Evolutionary conservation across 768 basidiomycete genomes (phyloP).

Genomic region (Termitomyces sp.): DNA sequence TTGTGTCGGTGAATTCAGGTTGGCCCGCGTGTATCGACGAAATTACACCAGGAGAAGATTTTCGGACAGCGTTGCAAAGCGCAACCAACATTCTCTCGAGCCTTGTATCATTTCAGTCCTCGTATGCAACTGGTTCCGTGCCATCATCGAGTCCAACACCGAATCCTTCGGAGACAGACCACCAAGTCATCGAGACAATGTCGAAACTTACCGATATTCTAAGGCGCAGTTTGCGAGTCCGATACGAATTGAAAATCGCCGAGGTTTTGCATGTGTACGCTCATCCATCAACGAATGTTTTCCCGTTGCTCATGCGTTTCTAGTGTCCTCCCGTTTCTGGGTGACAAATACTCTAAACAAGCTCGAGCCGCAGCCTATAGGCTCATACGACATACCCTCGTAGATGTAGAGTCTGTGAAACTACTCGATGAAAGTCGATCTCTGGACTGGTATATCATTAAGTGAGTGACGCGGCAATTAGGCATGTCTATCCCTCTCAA

Average conservation of each 20-base stretch:
- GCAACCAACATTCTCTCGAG: slow-evolving; percentile 55
- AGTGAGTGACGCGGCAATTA: slow-evolving; percentile 38
- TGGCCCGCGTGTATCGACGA: neutral
- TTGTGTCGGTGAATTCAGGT: neutral
- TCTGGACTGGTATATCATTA: slow-evolving; percentile 88
- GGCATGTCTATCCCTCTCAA: slow-evolving; percentile 1
- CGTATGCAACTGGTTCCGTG: slow-evolving; percentile 21
- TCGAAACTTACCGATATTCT: slow-evolving; percentile 58
- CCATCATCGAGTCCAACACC: slow-evolving; percentile 31
- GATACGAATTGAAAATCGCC: slow-evolving; percentile 64
- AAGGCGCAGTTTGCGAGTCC: slow-evolving; percentile 66
- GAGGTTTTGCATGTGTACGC: slow-evolving; percentile 76
- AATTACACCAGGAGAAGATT: slow-evolving; percentile 54
- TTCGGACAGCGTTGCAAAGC: slow-evolving; percentile 63
- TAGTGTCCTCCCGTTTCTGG: slow-evolving; percentile 74
- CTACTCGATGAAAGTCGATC: slow-evolving; percentile 50
- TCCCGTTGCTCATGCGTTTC: slow-evolving; percentile 1
- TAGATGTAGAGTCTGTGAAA: slow-evolving; percentile 68
- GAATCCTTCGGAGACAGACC: slow-evolving; percentile 39
- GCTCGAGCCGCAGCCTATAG: slow-evolving; percentile 82
- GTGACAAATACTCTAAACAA: slow-evolving; percentile 68
- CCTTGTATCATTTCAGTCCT: slow-evolving; percentile 37
- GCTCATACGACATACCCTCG: slow-evolving; percentile 70
- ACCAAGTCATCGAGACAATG: slow-evolving; percentile 59
- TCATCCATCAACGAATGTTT: neutral